Base-by-base conservation (phyloP, 2,329 filamentous ascomycete genomes). In the Botrytis squamosa region DNA sequence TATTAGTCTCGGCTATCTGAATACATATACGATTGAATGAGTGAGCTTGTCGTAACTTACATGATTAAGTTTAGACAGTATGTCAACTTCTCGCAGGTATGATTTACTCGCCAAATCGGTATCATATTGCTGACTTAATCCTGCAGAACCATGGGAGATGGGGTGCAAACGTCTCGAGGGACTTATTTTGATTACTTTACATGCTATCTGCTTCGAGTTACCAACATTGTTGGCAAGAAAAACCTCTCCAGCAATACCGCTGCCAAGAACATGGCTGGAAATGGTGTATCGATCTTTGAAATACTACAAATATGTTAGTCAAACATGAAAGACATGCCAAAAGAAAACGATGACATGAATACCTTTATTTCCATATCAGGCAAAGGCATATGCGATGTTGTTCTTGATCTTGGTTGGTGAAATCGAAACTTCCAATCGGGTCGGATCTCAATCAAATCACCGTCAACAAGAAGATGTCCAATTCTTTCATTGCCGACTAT, bases 191-290 rank as follows among this genome's bases (percentile, higher is more conserved):
- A 92, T 83, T 14, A 93, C 81, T 78, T 94, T 93, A 83, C 92
- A 94, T 18, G 90, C 91, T 33, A 93, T 76, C 77, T 93, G 92
- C 72, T 85, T 85, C 55, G 85, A 84, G 0, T 86, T 88, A 10
- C 80, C 80, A 38, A 83, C 80, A 25, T 92, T 85, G 4, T 86
- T 79, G 8, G 86, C 88, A 16, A 90, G 82, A 72, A 87, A 85
- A 4, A 92, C 87, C 60, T 82, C 82, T 14, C 87, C 88, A 78
- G 85, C 85, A 3, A 83, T 84, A 9, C 90, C 90, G 49, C 81
- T 78, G 7, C 90, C 89, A 38, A 91, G 82, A 4, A 85, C 79
- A 16, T 86, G 85, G 59, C 84, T 79, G 1, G 83, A 86, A 42
- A 91, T 81, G 3, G 81, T 77, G 76, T 86, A 91, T 18, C 83